Conservation (phyloP, 2,329 filamentous ascomycete genomes). For the Aspergillus terreus region DNA sequence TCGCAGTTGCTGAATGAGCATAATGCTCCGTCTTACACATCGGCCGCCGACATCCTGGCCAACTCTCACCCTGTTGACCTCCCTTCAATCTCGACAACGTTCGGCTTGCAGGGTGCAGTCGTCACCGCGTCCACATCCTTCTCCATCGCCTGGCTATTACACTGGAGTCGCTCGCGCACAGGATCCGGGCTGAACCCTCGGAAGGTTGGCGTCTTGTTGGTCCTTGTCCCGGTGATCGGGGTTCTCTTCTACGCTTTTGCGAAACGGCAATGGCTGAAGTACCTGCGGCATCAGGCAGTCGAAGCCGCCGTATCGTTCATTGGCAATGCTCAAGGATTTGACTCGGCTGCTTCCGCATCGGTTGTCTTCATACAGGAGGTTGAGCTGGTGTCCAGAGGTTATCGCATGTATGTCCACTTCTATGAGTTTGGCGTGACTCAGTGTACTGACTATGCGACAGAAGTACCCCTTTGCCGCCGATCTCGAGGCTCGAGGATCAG, state of each 20-base stretch:
- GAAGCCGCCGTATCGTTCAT: conserved; percentile 66
- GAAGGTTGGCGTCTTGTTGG: conserved; percentile 37
- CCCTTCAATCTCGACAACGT: conserved; percentile 39
- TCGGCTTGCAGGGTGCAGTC: conserved; percentile 63
- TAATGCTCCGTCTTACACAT: conserved; percentile 39
- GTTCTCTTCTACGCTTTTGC: conserved; percentile 67
- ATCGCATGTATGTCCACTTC: conserved; percentile 63
- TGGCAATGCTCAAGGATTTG: conserved; percentile 72
- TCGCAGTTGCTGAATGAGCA: conserved; percentile 78
- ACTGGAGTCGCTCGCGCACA: conserved; percentile 64
- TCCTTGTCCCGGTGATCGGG: conserved; percentile 51
- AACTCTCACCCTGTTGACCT: conserved; percentile 27
- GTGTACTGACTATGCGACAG: conserved; percentile 44
- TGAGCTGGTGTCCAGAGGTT: conserved; percentile 89
- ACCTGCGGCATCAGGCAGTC: conserved; percentile 70
- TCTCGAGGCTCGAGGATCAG: conserved; percentile 83
- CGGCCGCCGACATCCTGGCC: conserved; percentile 32
- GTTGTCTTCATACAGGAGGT: conserved; percentile 87
- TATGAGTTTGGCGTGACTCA: conserved; percentile 11
- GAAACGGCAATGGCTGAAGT: conserved; percentile 76
- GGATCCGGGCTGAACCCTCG: conserved; percentile 37
- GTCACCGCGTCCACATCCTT: conserved; percentile 63
- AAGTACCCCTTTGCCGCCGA: conserved; percentile 85
- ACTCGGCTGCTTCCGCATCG: conserved; percentile 70
- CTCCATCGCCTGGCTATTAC: conserved; percentile 62